Conservation (phyloP, 495 filamentous ascomycete genomes). For the Parmelia sp. region DNA sequence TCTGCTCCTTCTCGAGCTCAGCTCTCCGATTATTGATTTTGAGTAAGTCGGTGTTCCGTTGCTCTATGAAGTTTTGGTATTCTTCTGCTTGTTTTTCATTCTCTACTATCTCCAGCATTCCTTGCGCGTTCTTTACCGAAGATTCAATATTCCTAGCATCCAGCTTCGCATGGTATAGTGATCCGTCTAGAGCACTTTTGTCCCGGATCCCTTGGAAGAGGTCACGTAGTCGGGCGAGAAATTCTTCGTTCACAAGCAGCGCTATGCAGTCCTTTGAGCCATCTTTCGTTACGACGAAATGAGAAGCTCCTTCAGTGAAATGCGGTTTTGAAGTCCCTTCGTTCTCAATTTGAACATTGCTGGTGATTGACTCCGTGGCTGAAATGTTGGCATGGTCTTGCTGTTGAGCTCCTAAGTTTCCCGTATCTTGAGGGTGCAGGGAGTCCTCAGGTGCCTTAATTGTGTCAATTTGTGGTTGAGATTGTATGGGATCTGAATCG, state of each 20-base stretch:
- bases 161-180: neutral
- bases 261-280: conserved; percentile 15
- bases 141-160: neutral
- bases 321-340: neutral
- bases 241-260: conserved; percentile 9
- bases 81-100: neutral
- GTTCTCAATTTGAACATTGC: neutral
- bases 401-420: neutral
- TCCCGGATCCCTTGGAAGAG: conserved; percentile 1
- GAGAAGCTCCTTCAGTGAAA: conserved; percentile 4
- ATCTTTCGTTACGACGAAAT: conserved; percentile 3
- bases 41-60: neutral
- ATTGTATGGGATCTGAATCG: neutral
- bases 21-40: neutral
- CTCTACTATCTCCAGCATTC: neutral
- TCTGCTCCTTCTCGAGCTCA: neutral
- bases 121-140: neutral
- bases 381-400: neutral
- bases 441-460: neutral
- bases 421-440: neutral
- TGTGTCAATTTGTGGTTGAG: neutral
- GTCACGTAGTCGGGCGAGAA: neutral
- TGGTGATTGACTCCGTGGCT: neutral
- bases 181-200: neutral
- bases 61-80: neutral